Evolutionary conservation across 2,329 filamentous ascomycete species (phyloP).

Genomic region (Calcarisporium arbuscula): DNA sequence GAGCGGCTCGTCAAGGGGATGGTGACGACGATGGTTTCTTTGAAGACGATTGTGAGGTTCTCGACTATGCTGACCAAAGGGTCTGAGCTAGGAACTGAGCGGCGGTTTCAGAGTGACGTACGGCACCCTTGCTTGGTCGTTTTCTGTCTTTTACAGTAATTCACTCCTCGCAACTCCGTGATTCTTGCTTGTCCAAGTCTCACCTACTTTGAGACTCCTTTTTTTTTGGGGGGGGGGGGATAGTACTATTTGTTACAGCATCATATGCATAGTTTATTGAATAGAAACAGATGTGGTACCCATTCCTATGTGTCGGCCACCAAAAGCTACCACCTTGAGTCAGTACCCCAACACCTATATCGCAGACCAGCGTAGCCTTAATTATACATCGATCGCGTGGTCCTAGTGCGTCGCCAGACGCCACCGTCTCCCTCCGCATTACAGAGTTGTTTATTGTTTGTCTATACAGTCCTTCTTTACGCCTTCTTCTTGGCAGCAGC

Average conservation of each 20-base stretch:
- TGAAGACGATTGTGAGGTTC: slow-evolving; percentile 85
- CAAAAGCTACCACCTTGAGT: too few relatives aligned
- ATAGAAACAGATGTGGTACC: slow-evolving; percentile 30
- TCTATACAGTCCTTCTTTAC: slow-evolving; percentile 38
- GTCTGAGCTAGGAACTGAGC: slow-evolving; percentile 35
- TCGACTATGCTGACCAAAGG: slow-evolving; percentile 75
- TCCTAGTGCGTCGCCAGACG: too few relatives aligned
- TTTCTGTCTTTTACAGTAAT: slow-evolving; percentile 8
- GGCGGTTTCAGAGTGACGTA: slow-evolving; percentile 1
- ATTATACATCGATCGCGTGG: too few relatives aligned
- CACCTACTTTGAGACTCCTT: slow-evolving; percentile 16
- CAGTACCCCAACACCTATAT: too few relatives aligned
- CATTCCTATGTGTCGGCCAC: slow-evolving; percentile 18
- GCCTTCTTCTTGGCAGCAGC: slow-evolving; percentile 82
- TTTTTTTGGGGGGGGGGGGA: too few relatives aligned
- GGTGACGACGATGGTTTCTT: slow-evolving; percentile 73
- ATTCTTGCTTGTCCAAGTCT: slow-evolving; percentile 14
- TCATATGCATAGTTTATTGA: slow-evolving; percentile 17
- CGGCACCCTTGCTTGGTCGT: slow-evolving; percentile 6
- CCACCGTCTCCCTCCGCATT: too few relatives aligned
- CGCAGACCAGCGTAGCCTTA: too few relatives aligned
- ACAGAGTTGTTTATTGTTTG: slow-evolving; percentile 5
- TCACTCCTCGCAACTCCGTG: slow-evolving; percentile 14
- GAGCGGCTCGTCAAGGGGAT: slow-evolving; percentile 40
- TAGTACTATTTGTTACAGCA: too few relatives aligned